phyloP scores from a whole-genome alignment of 306 rosid species.

The Myrica gale region DNA sequence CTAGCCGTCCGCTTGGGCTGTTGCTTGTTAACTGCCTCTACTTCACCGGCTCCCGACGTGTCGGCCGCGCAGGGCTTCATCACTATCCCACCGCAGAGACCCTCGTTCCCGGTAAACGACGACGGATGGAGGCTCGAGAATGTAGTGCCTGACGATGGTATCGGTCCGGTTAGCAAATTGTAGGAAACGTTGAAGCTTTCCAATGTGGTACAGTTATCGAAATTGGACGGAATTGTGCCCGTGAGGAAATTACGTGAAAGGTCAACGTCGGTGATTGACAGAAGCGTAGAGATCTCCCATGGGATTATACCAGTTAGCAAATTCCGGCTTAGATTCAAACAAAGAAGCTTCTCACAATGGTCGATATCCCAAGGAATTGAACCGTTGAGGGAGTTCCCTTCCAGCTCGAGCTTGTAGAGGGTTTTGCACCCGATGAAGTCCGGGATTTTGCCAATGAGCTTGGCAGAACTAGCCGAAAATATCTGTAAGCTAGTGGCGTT shows the following conservation, averaged over 20 bases:
- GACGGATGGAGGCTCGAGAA: conserved; percentile 69
- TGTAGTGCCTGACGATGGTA: conserved; percentile 59
- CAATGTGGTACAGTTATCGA: conserved; percentile 68
- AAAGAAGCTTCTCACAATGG: conserved; percentile 66
- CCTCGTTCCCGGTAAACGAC: conserved; percentile 72
- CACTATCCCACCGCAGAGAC: conserved; percentile 63
- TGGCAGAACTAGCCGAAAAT: conserved; percentile 65
- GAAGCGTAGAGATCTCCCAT: conserved; percentile 80
- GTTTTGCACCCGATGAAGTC: conserved; percentile 63
- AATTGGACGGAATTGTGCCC: conserved; percentile 79
- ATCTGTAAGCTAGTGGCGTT: conserved; percentile 52
- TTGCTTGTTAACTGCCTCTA: conserved; percentile 35
- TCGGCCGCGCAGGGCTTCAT: conserved; percentile 61
- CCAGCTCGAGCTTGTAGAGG: conserved; percentile 66
- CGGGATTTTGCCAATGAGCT: conserved; percentile 62
- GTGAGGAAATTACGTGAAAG: conserved; percentile 76
- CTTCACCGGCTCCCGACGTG: conserved; percentile 21
- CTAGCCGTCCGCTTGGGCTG: conserved; percentile 72
- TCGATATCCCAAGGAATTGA: conserved; percentile 81
- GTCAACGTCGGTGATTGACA: conserved; percentile 75
- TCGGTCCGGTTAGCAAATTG: conserved; percentile 72
- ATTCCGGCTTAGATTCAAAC: conserved; percentile 61
- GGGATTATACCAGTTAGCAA: conserved; percentile 83
- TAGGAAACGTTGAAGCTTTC: conserved; percentile 74
- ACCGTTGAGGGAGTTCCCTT: conserved; percentile 54